Evolutionary conservation across 2,329 filamentous ascomycete species (phyloP).

Genomic region (Zymoseptoria crescenta): DNA sequence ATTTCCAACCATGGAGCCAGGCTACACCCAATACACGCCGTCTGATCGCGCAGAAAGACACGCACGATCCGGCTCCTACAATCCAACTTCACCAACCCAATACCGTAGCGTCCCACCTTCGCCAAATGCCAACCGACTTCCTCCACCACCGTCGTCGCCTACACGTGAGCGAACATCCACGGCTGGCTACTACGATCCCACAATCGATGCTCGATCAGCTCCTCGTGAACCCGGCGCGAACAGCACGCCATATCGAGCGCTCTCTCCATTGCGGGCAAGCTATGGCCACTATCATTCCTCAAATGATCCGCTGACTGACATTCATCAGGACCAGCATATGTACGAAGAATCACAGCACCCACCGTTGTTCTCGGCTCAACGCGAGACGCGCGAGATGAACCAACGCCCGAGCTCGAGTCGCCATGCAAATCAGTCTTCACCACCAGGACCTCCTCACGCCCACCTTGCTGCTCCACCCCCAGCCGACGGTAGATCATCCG

Average conservation of each 20-base stretch:
- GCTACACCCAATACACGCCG: not conserved
- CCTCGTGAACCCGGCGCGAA: slow-evolving; percentile 22
- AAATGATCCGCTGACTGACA: not conserved
- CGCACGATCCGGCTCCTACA: slow-evolving; percentile 21
- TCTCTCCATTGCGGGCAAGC: slow-evolving; percentile 25
- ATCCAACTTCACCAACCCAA: slow-evolving; percentile 22
- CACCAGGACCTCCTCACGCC: slow-evolving; percentile 18
- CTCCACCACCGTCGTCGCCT: slow-evolving; percentile 21
- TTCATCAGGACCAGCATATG: not conserved
- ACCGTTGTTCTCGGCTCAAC: not conserved
- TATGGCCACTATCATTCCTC: not conserved
- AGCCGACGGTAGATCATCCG: slow-evolving; percentile 32
- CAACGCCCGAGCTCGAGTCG: slow-evolving; percentile 6
- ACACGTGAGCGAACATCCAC: slow-evolving; percentile 33
- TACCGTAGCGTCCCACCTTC: slow-evolving; percentile 31
- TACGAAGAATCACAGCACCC: not conserved
- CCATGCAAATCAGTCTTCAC: slow-evolving; percentile 22
- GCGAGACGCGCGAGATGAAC: not conserved
- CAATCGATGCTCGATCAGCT: slow-evolving; percentile 38
- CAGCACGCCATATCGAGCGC: slow-evolving; percentile 33
- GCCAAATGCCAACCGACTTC: slow-evolving; percentile 32
- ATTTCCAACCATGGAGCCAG: not conserved
- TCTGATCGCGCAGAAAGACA: not conserved
- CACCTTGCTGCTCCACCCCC: slow-evolving; percentile 22
- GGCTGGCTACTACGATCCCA: slow-evolving; percentile 45